phyloP scores from a whole-genome alignment of 306 rosid genomes.

The Begonia loranthoides region DNA sequence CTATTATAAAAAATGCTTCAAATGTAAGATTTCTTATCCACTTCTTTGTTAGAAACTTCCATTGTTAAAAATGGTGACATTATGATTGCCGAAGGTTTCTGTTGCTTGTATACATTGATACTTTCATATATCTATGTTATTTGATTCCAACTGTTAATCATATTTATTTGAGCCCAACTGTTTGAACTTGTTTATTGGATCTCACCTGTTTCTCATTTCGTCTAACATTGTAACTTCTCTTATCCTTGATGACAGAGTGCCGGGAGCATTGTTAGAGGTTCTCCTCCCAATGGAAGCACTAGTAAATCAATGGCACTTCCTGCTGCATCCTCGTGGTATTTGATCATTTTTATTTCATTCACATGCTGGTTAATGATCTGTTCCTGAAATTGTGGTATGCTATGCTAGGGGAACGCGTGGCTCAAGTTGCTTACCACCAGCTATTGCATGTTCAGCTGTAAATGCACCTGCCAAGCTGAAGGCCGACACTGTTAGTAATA shows the following conservation, averaged over 20 bases:
- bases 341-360: slow-evolving; percentile 10
- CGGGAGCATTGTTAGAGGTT: slow-evolving; percentile 27
- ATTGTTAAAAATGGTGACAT: background rate
- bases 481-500: slow-evolving; percentile 32
- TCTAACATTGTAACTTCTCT: background rate
- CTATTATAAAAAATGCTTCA: slow-evolving; percentile 34
- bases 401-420: slow-evolving; percentile 54
- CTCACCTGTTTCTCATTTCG: background rate
- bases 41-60: background rate
- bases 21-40: slow-evolving; percentile 36
- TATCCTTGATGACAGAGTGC: slow-evolving; percentile 30
- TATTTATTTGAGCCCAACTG: background rate
- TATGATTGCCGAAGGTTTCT: background rate
- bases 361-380: slow-evolving; percentile 3
- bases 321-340: slow-evolving; percentile 65
- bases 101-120: background rate
- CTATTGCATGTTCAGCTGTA: slow-evolving; percentile 18
- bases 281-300: slow-evolving; percentile 61
- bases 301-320: slow-evolving; percentile 47
- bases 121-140: no score
- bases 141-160: no score
- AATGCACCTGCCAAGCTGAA: slow-evolving; percentile 44
- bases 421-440: slow-evolving; percentile 35
- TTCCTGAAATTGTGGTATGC: slow-evolving; percentile 5
- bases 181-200: background rate